A percentile compares a stretch with the other conserved stretches of the same genome.
These are phyloP conservation scores for Solanum etuberosum DNA, from an alignment of 257 asterid genomes.

Conservation along the genomic window DNA sequence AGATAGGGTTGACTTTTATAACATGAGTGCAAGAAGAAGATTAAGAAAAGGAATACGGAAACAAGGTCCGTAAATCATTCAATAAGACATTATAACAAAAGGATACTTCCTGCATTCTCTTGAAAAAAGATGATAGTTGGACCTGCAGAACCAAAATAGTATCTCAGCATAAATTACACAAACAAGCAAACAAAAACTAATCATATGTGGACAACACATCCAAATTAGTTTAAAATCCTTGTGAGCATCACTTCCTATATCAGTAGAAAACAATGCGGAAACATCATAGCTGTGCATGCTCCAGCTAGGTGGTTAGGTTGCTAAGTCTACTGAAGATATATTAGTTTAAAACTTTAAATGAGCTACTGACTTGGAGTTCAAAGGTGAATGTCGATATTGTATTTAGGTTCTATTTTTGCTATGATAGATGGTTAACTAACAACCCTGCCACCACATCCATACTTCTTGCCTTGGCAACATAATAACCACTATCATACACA, in stretches of 20 bases:
- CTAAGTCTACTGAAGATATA: neutral
- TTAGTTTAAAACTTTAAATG: neutral
- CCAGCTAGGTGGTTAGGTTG: neutral
- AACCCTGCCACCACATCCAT: neutral
- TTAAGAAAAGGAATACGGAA: neutral
- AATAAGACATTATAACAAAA: conserved; percentile 7
- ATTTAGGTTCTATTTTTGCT: neutral
- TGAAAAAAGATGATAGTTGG: conserved; percentile 95
- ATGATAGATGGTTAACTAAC: neutral
- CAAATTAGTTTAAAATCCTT: neutral
- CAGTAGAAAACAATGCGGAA: neutral
- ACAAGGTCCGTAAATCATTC: neutral
- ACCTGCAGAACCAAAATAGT: conserved; percentile 45
- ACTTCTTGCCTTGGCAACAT: neutral
- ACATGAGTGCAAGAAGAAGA: neutral
- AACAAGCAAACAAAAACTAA: neutral
- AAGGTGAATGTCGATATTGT: neutral
- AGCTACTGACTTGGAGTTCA: neutral
- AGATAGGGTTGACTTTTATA: neutral
- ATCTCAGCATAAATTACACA: neutral
- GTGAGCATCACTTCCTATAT: neutral
- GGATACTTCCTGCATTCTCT: conserved; percentile 99
- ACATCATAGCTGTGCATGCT: neutral
- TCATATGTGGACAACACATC: neutral
- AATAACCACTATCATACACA: neutral